Base-by-base conservation (phyloP, 176 grass and related monocot genomes). In the Carex scoparia region DNA sequence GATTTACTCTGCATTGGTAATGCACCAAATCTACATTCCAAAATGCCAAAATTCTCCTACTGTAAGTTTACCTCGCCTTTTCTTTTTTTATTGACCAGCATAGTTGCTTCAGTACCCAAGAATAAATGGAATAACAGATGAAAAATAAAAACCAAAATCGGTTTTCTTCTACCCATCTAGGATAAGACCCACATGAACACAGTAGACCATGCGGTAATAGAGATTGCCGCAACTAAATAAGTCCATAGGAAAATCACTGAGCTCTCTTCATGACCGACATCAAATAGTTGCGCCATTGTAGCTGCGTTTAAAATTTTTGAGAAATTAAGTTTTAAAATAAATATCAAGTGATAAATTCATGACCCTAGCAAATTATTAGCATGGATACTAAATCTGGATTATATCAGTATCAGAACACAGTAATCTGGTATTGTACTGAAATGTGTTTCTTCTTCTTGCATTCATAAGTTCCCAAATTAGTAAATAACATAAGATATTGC, bases 161-260 rank as follows among this genome's bases (percentile, higher is more conserved):
- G 27, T 65, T 69, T 49, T 60, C 55, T 79, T 86, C 59, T 28
- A 49, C 2, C 27, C 13, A 30, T 53, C 64, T 86, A 94, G 3
- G 92, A 88, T 40, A 94, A 86, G 37, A 92, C 84, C 85, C 87
- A 95, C 93, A 92, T 87, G 87, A 95, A 95, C 37, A 92, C 57
- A 2, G 90, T 95, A 56, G 90, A 95, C 93, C 93, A 95, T n/a
- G 81, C 65, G 3, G 93, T 95, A 46, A 95, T 89, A 19, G 91
- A 82, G 62, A 89, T 60, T 31, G 87, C 93, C 1, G 90, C 88
- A 12, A 88, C 56, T 3, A 91, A 66, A 55, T 95, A 92, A 12
- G 93, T 92, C 93, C 89, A 95, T 1, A 95, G 67, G 32, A 92
- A 95, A 58, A 95, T 89, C 53, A 95, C 91, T 1, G 93, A 95